Base-by-base conservation (phyloP, 2,329 filamentous ascomycete species). In the Cladosporium sp. region DNA sequence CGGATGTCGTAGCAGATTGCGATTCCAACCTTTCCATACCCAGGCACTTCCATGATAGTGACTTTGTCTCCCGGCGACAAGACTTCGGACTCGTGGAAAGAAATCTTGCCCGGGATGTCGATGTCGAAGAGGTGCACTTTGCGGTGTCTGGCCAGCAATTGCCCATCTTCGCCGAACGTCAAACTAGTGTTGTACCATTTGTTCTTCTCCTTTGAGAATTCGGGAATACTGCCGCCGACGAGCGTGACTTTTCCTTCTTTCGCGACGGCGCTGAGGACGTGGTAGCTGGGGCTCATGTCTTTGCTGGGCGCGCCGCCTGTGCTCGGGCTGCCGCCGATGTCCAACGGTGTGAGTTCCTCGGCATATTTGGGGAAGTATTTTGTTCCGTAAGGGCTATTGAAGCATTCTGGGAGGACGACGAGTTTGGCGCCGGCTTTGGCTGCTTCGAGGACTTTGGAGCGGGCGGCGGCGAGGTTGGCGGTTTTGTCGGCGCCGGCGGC, bases 41-140 rank as follows among this genome's bases (percentile, higher is more conserved):
- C 91, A 3, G 92, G 90, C 28, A 97, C 78, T 64, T 96, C 89
- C 24, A 97, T 80, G 3, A 97, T 75, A 0, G 93, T 96, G 60
- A 97, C 76, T 70, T 90, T 87, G 76, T 93, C 88, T 0, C 94
- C 94, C 0, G 93, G 86, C 20, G 84, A 88, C 34, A 99, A 81
- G 37, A 97, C 91, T 61, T 97, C 92, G 54, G 87, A 91, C 76
- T 99, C 94, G 62, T 83, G 84, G 77, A 99, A 99, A 12, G 78
- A 87, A 73, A 99, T 96, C 77, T 92, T 92, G 61, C 91, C 93
- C 0, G 94, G 94, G 62, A 99, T 97, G 72, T 96, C 88, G 67
- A 99, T 99, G 75, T 97, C 94, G 74, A 99, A 99, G 42, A 99
- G 82, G 75, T 99, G 94, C 42, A 94, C 86, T 77, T 99, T 99